phyloP scores from a whole-genome alignment of 768 basidiomycete species.

The Leccinellum luteum region DNA sequence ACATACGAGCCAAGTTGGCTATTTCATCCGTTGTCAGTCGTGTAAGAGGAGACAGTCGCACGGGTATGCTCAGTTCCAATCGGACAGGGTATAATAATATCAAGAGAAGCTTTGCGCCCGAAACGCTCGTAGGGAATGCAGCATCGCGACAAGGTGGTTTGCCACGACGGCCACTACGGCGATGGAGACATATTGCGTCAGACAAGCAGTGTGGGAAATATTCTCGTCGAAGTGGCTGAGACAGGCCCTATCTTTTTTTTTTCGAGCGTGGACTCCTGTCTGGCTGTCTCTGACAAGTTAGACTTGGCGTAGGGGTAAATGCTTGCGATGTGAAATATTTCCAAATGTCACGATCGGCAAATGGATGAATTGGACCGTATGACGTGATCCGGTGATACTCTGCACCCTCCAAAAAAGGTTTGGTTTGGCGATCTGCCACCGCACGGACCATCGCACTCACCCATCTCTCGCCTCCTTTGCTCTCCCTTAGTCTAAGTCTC shows the following conservation, averaged over 20 bases:
- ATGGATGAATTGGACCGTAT: constrained; percentile 25
- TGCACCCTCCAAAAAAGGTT: constrained; percentile 12
- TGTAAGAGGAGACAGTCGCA: background rate
- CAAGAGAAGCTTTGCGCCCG: background rate
- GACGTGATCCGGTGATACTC: constrained; percentile 34
- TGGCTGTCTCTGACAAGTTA: background rate
- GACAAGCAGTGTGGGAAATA: background rate
- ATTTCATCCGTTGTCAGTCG: constrained; percentile 15
- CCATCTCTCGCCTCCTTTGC: background rate
- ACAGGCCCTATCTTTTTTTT: background rate
- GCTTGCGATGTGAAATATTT: constrained; percentile 8
- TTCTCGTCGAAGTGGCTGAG: background rate
- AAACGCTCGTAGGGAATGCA: background rate
- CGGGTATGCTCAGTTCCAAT: background rate
- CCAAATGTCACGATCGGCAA: constrained; percentile 31
- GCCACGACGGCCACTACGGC: background rate
- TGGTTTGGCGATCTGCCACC: constrained; percentile 25
- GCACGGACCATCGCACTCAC: constrained; percentile 25
- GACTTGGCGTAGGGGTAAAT: background rate
- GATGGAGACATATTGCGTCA: background rate
- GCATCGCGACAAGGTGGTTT: background rate
- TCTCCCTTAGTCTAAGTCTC: background rate
- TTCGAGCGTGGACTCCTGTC: background rate
- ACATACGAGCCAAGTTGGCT: background rate
- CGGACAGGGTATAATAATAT: constrained; percentile 9